Evolutionary conservation across 805 yeast species (phyloP).

Genomic region (Candida pseudoglaebosa): DNA sequence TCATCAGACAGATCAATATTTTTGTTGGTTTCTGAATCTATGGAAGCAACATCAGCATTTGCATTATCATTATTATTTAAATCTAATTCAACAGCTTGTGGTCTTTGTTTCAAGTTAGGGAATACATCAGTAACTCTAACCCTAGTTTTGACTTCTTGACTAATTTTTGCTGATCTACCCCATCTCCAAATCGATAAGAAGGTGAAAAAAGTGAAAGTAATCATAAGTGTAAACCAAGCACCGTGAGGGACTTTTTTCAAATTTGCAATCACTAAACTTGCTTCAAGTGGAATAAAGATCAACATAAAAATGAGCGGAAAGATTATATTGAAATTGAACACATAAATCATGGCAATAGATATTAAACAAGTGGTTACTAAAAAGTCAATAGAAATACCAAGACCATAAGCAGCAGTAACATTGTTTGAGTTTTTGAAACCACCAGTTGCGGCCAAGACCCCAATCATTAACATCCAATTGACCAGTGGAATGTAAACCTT

Average conservation of each 20-base stretch:
- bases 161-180: slow-evolving; percentile 38
- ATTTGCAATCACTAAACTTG: slow-evolving; percentile 44
- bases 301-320: slow-evolving; percentile 31
- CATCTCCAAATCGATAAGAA: slow-evolving; percentile 49
- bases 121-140: slow-evolving; percentile 33
- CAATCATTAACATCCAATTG: slow-evolving; percentile 50
- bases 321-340: slow-evolving; percentile 34
- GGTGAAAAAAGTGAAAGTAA: slow-evolving; percentile 33
- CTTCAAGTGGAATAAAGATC: slow-evolving; percentile 46
- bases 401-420: slow-evolving; percentile 59
- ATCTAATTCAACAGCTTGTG: slow-evolving; percentile 7
- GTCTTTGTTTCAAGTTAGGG: slow-evolving; percentile 11
- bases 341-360: slow-evolving; percentile 41
- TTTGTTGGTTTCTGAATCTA: not conserved
- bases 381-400: slow-evolving; percentile 55
- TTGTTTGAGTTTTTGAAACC: slow-evolving; percentile 47
- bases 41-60: not conserved
- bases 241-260: slow-evolving; percentile 52
- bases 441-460: slow-evolving; percentile 47
- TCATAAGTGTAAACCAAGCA: slow-evolving; percentile 58
- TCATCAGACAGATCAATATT: not conserved
- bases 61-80: slow-evolving; percentile 1
- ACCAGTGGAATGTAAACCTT: slow-evolving; percentile 50
- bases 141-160: slow-evolving; percentile 32
- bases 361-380: slow-evolving; percentile 48